A percentile compares a stretch with the other conserved stretches of the same genome.
Conservation (phyloP, 2,329 filamentous ascomycete species). For the Nemania diffusa region DNA sequence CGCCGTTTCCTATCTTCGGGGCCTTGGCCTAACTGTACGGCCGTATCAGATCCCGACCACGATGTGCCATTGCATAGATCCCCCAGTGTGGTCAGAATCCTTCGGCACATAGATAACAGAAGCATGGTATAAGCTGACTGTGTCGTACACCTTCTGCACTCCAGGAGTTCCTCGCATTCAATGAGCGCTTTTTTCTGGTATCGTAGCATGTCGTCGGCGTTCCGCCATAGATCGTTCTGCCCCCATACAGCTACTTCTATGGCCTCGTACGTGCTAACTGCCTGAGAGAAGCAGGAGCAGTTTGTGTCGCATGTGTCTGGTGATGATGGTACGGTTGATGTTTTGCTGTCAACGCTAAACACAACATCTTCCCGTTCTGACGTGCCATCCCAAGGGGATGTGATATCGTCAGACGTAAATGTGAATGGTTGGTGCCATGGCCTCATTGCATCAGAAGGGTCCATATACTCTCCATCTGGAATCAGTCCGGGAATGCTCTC, state of each 20-base stretch:
- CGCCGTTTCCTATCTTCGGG: constrained; percentile 26
- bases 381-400: constrained; percentile 31
- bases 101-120: constrained; percentile 35
- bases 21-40: background rate
- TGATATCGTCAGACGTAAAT: constrained; percentile 27
- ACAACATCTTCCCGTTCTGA: constrained; percentile 32
- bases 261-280: constrained; percentile 33
- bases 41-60: constrained; percentile 10
- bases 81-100: constrained; percentile 30
- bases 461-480: constrained; percentile 35
- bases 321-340: constrained; percentile 25
- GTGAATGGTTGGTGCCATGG: constrained; percentile 34
- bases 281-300: constrained; percentile 35
- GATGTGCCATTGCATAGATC: constrained; percentile 25
- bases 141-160: constrained; percentile 30
- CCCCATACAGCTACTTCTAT: constrained; percentile 36
- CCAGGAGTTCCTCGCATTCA: constrained; percentile 36
- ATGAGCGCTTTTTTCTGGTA: constrained; percentile 36
- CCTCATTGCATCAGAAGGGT: constrained; percentile 32
- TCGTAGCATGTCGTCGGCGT: constrained; percentile 35
- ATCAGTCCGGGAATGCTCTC: constrained; percentile 27
- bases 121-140: constrained; percentile 38
- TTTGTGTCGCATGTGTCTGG: constrained; percentile 23
- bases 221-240: constrained; percentile 31
- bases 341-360: constrained; percentile 24